Conservation (phyloP, 768 basidiomycete species). For the Kwoniella botswanensis region DNA sequence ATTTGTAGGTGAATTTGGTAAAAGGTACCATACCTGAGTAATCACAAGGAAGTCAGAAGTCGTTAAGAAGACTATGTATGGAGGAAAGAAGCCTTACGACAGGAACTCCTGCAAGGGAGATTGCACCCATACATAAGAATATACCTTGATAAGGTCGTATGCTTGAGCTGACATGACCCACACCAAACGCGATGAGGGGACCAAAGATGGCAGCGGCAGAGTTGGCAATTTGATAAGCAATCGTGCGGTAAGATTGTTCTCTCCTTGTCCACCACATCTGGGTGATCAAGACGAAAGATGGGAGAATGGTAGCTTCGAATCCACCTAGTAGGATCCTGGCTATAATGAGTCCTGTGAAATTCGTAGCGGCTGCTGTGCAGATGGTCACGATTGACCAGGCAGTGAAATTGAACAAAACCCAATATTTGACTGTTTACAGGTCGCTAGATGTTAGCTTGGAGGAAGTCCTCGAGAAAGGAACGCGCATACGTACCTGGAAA, state of each 20-base stretch:
- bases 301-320: slow-evolving; percentile 58
- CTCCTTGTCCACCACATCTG: slow-evolving; percentile 35
- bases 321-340: slow-evolving; percentile 44
- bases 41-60: background rate
- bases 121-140: slow-evolving; percentile 39
- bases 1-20: slow-evolving; percentile 42
- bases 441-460: background rate
- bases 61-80: background rate
- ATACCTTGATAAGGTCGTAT: slow-evolving; percentile 36
- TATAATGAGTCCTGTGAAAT: slow-evolving; percentile 44
- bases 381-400: slow-evolving; percentile 43
- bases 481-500: slow-evolving; percentile 29
- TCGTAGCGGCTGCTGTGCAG: slow-evolving; percentile 38
- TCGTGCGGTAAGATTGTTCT: slow-evolving; percentile 39
- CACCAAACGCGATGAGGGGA: slow-evolving; percentile 26
- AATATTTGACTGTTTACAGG: slow-evolving; percentile 30
- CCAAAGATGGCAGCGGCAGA: slow-evolving; percentile 32
- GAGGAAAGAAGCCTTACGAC: slow-evolving; percentile 16
- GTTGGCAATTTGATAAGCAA: slow-evolving; percentile 36
- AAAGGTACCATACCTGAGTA: slow-evolving; percentile 28
- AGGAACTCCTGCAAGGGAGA: slow-evolving; percentile 32
- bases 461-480: no score
- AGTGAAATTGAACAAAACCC: slow-evolving; percentile 49
- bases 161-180: slow-evolving; percentile 20
- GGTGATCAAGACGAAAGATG: slow-evolving; percentile 21